Evolutionary conservation across 805 yeast genomes (phyloP), one percentile per base, ranked within the genome.

Genomic region (Metschnikowia bowlesiae): DNA sequence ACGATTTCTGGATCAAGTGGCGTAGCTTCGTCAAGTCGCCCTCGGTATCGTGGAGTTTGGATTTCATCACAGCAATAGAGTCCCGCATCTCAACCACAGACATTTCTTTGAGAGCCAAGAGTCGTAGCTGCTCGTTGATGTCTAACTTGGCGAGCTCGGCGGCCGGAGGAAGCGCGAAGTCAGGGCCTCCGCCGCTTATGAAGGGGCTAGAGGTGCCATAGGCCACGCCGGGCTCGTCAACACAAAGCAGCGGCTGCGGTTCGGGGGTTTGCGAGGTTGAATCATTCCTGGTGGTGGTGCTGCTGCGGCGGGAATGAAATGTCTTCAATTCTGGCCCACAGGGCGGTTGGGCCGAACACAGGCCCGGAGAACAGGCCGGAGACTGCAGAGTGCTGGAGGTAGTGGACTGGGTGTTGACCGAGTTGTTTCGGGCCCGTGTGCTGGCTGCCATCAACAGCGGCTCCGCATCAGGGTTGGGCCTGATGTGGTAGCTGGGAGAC

Each of bases 61-160:
- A 57, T 18, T 59, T 62, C 58, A 85, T 51, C 22, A 70, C 75
- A 39, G 75, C 76, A 28, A 84, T 74, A 43, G 72, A 69, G 55
- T 81, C 83, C 54, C 82, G 84, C 39, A 84, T 65, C 56, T 85
- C 90, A 45, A 85, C 76, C 30, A 85, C 70, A 28, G 78, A 79
- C 79, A 83, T 79, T 61, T 86, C 94, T 59, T 84, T 85, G 38
- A 80, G 69, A 0, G 92, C 92, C 41, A 86, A 66, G 8, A 75
- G 67, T 53, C 88, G 74, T 44, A 85, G 65, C 44, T 83, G 78
- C 4, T 76, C 80, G 50, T 80, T 81, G 6, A 84, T 69, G 38
- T 75, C 52, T 28, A 62, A 52, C 3, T 45, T 47, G 8, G 50
- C 45, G 11, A 72, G 59, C 42, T 65, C 66, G 26, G 64, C 69